Evolutionary conservation across 1,139 yeast genomes (phyloP).

Genomic region (Sugiyamaella sp.): DNA sequence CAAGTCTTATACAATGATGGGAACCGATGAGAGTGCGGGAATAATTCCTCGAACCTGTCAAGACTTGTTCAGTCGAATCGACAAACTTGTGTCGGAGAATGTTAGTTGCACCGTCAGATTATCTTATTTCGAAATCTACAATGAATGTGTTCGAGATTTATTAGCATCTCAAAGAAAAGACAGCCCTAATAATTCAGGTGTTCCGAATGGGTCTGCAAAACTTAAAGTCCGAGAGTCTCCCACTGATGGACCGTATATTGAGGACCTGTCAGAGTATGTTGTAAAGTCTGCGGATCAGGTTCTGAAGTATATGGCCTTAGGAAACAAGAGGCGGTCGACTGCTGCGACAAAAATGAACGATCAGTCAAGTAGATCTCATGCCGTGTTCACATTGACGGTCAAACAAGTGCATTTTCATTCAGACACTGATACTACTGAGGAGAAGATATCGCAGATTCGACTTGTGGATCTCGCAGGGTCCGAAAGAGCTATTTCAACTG

Average conservation of each 20-base stretch:
- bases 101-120: slow-evolving; percentile 58
- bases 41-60: slow-evolving; percentile 61
- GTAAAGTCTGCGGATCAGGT: slow-evolving; percentile 54
- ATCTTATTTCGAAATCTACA: slow-evolving; percentile 72
- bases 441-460: slow-evolving; percentile 63
- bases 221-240: slow-evolving; percentile 64
- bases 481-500: slow-evolving; percentile 66
- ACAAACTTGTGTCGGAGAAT: slow-evolving; percentile 45
- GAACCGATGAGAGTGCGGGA: slow-evolving; percentile 48
- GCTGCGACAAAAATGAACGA: slow-evolving; percentile 73
- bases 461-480: slow-evolving; percentile 84
- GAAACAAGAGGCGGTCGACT: slow-evolving; percentile 59
- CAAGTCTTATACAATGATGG: slow-evolving; percentile 77
- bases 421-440: slow-evolving; percentile 53
- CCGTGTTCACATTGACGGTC: slow-evolving; percentile 65
- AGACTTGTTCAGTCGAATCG: slow-evolving; percentile 55
- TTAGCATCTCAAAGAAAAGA: slow-evolving; percentile 35
- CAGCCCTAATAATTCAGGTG: slow-evolving; percentile 5
- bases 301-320: slow-evolving; percentile 47
- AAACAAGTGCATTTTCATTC: slow-evolving; percentile 56
- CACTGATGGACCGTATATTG: slow-evolving; percentile 68
- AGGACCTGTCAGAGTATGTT: slow-evolving; percentile 54
- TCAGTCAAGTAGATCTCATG: slow-evolving; percentile 75
- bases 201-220: slow-evolving; percentile 32
- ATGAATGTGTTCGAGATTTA: slow-evolving; percentile 68